phyloP scores from a whole-genome alignment of 768 basidiomycete species.

The Hypholoma sublateritium region DNA sequence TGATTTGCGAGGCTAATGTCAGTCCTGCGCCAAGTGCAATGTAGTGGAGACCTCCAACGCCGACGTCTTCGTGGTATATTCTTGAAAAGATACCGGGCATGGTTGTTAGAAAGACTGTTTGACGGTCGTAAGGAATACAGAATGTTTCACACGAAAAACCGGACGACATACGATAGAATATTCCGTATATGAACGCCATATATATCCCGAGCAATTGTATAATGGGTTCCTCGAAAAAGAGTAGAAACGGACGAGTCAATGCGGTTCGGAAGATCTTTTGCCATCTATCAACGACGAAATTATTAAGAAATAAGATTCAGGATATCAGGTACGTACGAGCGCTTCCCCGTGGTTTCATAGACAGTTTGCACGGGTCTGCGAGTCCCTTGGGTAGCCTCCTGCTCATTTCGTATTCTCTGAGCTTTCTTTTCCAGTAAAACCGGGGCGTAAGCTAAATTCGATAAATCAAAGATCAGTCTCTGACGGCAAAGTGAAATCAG shows the following conservation, averaged over 20 bases:
- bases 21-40: constrained; percentile 72
- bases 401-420: neutral
- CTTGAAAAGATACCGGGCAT: constrained; percentile 58
- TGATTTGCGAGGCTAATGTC: constrained; percentile 47
- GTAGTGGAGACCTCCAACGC: constrained; percentile 69
- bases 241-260: constrained; percentile 61
- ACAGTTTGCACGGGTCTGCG: constrained; percentile 43
- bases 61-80: constrained; percentile 52
- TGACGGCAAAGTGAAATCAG: neutral
- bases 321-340: constrained; percentile 37
- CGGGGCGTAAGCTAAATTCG: neutral
- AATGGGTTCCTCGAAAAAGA: constrained; percentile 64
- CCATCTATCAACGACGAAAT: constrained; percentile 38
- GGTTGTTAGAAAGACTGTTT: constrained; percentile 67
- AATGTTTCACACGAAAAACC: neutral
- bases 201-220: constrained; percentile 67
- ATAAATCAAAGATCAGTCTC: neutral
- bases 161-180: constrained; percentile 48
- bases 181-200: constrained; percentile 69
- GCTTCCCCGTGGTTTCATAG: constrained; percentile 39
- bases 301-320: neutral
- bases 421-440: neutral
- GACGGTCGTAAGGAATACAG: too few relatives aligned
- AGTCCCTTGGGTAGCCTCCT: constrained; percentile 30
- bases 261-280: constrained; percentile 48